These are phyloP conservation scores for Pythium dissotocum DNA, from an alignment of 352 stramenopile species.

Conservation along the genomic window DNA sequence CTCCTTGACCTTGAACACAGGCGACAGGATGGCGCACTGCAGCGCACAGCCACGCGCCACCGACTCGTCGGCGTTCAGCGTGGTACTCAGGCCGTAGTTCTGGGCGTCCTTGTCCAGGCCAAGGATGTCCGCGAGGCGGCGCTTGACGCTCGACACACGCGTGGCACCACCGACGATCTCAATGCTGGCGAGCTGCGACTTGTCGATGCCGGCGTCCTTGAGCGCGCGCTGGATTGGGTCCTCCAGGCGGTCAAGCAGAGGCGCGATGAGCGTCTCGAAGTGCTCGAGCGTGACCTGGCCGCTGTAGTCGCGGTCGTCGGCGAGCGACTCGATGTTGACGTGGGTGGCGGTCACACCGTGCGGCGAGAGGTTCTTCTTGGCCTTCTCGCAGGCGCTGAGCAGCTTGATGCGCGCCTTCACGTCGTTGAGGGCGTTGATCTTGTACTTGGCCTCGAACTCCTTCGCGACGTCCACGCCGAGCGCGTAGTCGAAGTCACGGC, in stretches of 20 bases:
- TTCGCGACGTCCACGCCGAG: conserved; percentile 94
- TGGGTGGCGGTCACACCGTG: conserved; percentile 95
- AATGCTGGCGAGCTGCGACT: conserved; percentile 89
- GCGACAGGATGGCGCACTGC: conserved; percentile 98
- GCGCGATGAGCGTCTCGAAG: conserved; percentile 94
- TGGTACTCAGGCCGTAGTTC: conserved; percentile 98
- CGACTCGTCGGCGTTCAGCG: conserved; percentile 99
- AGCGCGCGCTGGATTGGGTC: conserved; percentile 85
- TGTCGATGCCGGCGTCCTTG: conserved; percentile 87
- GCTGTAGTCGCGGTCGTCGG: conserved; percentile 97
- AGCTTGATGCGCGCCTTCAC: conserved; percentile 97
- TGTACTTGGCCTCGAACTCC: conserved; percentile 97
- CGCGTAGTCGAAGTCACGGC: conserved; percentile 95
- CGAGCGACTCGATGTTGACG: conserved; percentile 98
- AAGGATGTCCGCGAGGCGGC: conserved; percentile 90
- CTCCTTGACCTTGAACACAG: conserved; percentile 97
- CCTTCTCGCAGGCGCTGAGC: conserved; percentile 96
- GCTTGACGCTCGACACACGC: conserved; percentile 96
- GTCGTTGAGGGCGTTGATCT: conserved; percentile 90
- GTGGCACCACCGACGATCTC: conserved; percentile 97
- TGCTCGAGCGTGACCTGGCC: conserved; percentile 93
- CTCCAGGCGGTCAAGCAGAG: conserved; percentile 84
- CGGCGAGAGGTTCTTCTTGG: conserved; percentile 98
- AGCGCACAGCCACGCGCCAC: conserved; percentile 96
- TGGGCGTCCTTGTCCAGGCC: conserved; percentile 91